Evolutionary conservation across 345 rosid genomes (phyloP), one percentile per base, ranked within the genome.

Genomic region (Brassica rapa): DNA sequence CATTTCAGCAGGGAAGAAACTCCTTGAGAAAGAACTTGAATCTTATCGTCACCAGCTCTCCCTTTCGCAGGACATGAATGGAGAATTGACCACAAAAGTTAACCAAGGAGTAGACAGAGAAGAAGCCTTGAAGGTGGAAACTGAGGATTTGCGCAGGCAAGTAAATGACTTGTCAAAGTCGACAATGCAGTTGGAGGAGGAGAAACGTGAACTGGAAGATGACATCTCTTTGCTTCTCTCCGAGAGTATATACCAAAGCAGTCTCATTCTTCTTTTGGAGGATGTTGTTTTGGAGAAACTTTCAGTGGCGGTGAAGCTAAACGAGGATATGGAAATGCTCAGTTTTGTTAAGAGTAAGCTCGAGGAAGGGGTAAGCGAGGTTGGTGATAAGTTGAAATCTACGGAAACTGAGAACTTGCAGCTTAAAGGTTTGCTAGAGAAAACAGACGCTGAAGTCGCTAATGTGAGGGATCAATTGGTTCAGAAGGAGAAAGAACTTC

Each of bases 171-270:
- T 94, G 82, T 74, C 46, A 80, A 78, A 83, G 65, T 81, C 78
- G 46, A 75, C 87, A 59, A 61, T 82, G 33, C 81, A 73, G 68
- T 82, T 90, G 78, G 79, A 69, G 81, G 85, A 79, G 70, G 90
- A 81, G 80, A 91, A 83, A 80, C 41, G 59, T 70, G 63, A 62
- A 30, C 84, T 89, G 43, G 93, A 92, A 87, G 94, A 87, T 70
- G 93, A 95, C 70, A 87, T 79, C 72, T 73, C 60, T 76, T 65
- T 79, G 32, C 67, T 86, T 62, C 82, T 89, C 32, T 76, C 77
- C 4, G 94, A 91, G 79, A 75, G 77, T 12, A 56, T 89, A 19
- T 89, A 85, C 76, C 90, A 88, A 82, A 83, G 85, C 80, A 86
- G 56, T 80, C 84, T 84, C 71, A 87, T 90, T 78, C 72, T 84